Evolutionary conservation across 371 early-diverging fungal genomes (phyloP).

Genomic region (Mucor plumbeus): DNA sequence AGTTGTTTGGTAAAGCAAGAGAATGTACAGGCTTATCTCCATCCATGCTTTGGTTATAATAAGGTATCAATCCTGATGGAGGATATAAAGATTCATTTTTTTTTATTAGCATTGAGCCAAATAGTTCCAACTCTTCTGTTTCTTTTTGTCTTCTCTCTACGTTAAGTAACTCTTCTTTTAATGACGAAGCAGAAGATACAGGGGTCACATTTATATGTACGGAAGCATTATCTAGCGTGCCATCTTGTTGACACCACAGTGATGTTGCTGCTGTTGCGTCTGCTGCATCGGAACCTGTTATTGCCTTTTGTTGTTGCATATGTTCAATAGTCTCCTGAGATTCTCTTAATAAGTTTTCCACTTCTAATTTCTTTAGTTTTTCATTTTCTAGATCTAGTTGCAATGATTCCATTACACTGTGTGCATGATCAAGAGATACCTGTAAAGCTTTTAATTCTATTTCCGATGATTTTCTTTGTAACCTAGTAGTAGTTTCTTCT

Average conservation of each 20-base stretch:
- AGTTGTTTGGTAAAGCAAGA: background rate
- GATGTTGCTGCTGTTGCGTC: background rate
- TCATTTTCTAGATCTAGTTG: conserved; percentile 36
- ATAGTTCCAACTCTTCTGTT: background rate
- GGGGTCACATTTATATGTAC: background rate
- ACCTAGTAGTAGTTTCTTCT: conserved; percentile 3
- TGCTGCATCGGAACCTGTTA: background rate
- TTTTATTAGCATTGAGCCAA: background rate
- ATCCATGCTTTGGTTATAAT: background rate
- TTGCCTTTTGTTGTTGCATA: conserved; percentile 17
- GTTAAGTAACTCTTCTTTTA: conserved; percentile 5
- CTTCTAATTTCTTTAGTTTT: conserved; percentile 45
- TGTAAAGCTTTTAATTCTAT: conserved; percentile 22
- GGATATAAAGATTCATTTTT: background rate
- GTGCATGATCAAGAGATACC: conserved; percentile 24
- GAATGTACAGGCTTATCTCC: background rate
- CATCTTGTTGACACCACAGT: conserved; percentile 13
- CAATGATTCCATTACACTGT: conserved; percentile 20
- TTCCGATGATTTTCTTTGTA: conserved; percentile 11
- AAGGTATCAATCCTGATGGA: background rate
- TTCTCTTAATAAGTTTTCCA: conserved; percentile 50
- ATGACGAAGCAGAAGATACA: background rate
- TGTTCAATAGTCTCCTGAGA: conserved; percentile 57
- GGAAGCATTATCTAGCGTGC: background rate
- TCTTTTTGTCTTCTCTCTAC: conserved; percentile 1